phyloP scores from a whole-genome alignment of 1,284 basidiomycete species.

The Naganishia sp. region DNA sequence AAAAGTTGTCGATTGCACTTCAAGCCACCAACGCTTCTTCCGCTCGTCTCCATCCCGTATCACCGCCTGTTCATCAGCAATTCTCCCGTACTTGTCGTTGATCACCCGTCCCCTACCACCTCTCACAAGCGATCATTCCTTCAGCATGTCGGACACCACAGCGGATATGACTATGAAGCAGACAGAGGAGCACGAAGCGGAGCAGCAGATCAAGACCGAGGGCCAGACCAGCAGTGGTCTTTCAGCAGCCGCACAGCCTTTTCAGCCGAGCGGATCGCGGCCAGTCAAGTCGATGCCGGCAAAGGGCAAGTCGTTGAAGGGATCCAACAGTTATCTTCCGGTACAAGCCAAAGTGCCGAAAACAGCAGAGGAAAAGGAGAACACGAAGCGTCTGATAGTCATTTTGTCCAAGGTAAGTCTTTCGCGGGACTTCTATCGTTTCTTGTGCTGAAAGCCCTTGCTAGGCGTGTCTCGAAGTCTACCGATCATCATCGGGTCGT shows the following conservation, averaged over 20 bases:
- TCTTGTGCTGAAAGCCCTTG: not conserved
- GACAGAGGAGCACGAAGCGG: not conserved
- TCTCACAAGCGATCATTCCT: too few relatives aligned
- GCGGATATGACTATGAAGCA: too few relatives aligned
- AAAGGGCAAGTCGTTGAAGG: conserved; percentile 23
- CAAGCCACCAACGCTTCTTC: not conserved
- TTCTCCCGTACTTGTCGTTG: too few relatives aligned
- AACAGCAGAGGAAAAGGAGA: conserved; percentile 60
- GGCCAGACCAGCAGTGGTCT: conserved; percentile 8
- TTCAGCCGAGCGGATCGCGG: conserved; percentile 11
- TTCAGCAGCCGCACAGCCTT: conserved; percentile 24
- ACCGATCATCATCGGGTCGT: conserved; percentile 57
- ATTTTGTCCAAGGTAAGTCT: conserved; percentile 62
- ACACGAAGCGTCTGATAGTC: conserved; percentile 77
- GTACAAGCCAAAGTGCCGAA: conserved; percentile 69
- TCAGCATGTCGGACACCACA: too few relatives aligned
- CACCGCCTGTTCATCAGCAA: too few relatives aligned
- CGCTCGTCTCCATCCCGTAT: too few relatives aligned
- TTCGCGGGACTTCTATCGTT: not conserved
- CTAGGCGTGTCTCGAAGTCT: conserved; percentile 88
- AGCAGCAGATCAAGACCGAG: not conserved
- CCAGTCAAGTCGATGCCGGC: conserved; percentile 32
- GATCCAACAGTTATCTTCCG: conserved; percentile 38
- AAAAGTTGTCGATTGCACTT: conserved; percentile 1
- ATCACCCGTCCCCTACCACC: too few relatives aligned